Percentiles rank a stretch among this genome's conserved stretches.
phyloP scores from a whole-genome alignment of 2,329 filamentous ascomycete species.

The Coleophoma crateriformis region DNA sequence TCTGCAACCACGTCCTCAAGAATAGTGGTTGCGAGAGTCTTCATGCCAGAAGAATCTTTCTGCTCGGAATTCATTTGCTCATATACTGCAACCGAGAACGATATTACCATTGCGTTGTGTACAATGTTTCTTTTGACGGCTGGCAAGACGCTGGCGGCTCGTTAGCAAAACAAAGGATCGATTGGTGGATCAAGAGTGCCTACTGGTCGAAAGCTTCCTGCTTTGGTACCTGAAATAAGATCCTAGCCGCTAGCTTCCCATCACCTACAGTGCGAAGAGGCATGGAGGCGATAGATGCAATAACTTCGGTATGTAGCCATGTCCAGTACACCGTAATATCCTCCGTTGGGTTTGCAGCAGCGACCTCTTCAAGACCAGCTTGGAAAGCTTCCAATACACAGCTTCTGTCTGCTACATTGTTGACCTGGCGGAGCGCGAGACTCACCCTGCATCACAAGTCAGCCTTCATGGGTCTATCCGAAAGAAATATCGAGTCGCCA shows the following conservation, averaged over 20 bases:
- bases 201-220: background rate
- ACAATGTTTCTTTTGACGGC: background rate
- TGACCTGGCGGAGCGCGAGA: no score
- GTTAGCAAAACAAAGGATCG: no score
- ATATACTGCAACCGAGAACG: background rate
- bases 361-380: no score
- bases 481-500: no score
- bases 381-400: no score
- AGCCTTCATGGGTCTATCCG: no score
- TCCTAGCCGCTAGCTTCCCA: background rate
- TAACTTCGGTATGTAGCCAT: background rate
- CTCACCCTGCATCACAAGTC: no score
- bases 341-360: no score
- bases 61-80: background rate
- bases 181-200: background rate
- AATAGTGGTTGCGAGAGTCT: background rate
- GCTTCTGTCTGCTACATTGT: no score
- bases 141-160: background rate
- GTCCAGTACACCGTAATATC: no score
- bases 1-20: background rate
- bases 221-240: background rate
- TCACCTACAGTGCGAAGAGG: background rate
- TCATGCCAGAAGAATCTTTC: background rate
- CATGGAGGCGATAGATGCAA: background rate
- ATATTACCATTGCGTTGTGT: background rate